Evolutionary conservation across 2,329 filamentous ascomycete genomes (phyloP).

Genomic region (Apiospora phragmitis): DNA sequence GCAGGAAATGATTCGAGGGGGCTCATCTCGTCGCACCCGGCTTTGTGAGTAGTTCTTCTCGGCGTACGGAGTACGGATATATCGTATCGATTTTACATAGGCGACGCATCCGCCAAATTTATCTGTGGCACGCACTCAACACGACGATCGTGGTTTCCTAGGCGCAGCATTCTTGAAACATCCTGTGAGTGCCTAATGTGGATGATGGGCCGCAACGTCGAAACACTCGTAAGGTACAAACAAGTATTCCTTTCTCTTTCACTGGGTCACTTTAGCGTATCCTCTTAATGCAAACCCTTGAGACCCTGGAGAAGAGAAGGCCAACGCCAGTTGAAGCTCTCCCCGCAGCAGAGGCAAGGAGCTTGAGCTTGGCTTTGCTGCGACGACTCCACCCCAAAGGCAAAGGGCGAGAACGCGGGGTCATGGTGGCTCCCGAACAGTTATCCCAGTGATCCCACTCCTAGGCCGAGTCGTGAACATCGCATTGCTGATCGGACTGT

Average conservation of each 20-base stretch:
- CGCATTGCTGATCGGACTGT: too few species aligned
- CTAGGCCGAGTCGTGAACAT: not conserved
- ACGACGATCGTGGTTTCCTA: not conserved
- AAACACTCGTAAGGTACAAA: not conserved
- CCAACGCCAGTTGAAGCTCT: not conserved
- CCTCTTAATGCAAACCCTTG: not conserved
- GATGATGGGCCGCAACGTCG: not conserved
- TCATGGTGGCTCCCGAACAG: not conserved
- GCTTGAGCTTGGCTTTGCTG: not conserved
- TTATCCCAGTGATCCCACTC: not conserved
- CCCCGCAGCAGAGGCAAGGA: not conserved
- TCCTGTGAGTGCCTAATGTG: not conserved
- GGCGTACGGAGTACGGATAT: too few species aligned
- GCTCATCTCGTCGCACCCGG: not conserved
- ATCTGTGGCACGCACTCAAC: not conserved
- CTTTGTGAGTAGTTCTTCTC: not conserved
- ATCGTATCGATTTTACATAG: not conserved
- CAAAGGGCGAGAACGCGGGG: not conserved
- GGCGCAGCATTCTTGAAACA: not conserved
- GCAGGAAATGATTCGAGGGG: not conserved
- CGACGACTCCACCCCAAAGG: not conserved
- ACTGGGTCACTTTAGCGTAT: not conserved
- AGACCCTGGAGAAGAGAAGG: not conserved
- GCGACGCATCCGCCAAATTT: slow-evolving; percentile 2
- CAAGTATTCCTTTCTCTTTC: not conserved